These are phyloP conservation scores for Populus tremula DNA, from an alignment of 345 rosid species.

Conservation along the genomic window DNA sequence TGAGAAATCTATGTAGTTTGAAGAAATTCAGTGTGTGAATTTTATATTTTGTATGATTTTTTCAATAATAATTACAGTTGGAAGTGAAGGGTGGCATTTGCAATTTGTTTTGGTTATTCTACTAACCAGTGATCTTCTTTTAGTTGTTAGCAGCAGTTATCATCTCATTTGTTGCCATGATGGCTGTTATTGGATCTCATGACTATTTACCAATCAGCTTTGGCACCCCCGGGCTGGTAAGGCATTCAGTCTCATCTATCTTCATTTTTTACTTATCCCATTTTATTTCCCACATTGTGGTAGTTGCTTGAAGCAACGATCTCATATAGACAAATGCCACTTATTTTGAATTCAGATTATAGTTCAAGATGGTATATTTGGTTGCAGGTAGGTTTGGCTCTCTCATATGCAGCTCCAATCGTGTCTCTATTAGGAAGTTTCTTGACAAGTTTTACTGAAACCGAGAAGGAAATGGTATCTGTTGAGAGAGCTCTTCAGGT, in stretches of 20 bases:
- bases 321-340: background rate
- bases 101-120: background rate
- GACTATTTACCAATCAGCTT: conserved; percentile 60
- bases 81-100: background rate
- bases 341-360: background rate
- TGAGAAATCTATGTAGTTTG: background rate
- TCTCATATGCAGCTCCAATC: conserved; percentile 82
- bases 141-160: conserved; percentile 79
- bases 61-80: conserved; percentile 1
- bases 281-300: background rate
- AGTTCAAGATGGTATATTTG: background rate
- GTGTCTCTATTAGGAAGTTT: conserved; percentile 85
- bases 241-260: conserved; percentile 12
- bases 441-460: conserved; percentile 87
- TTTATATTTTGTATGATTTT: background rate
- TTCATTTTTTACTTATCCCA: background rate
- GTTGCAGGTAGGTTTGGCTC: conserved; percentile 84
- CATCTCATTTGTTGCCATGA: conserved; percentile 66
- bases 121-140: conserved; percentile 17
- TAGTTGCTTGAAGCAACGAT: background rate
- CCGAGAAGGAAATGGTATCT: conserved; percentile 95
- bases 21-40: background rate
- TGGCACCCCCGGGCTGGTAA: conserved; percentile 93
- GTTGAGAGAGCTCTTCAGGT: conserved; percentile 89
- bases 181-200: conserved; percentile 72